Evolutionary conservation across 2,329 filamentous ascomycete species (phyloP).

Genomic region (Microdochium trichocladiopsis): DNA sequence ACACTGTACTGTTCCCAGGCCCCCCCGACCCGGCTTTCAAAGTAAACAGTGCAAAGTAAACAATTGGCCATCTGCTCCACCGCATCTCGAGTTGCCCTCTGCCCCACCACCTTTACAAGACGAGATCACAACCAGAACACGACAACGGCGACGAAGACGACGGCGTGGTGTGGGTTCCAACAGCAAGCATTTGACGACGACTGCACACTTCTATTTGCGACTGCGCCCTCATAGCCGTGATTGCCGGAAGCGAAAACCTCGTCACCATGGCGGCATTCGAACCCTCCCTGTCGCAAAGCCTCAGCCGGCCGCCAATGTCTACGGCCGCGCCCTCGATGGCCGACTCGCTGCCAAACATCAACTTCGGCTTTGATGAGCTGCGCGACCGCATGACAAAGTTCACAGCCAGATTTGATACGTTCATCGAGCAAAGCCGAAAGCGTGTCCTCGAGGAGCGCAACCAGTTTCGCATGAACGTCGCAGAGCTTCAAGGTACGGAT

Average conservation of each 20-base stretch:
- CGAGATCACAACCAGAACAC: background rate
- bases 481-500: constrained; percentile 75
- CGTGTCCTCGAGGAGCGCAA: constrained; percentile 89
- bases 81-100: background rate
- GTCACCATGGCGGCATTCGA: constrained; percentile 60
- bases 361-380: constrained; percentile 94
- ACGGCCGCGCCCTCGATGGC: constrained; percentile 60
- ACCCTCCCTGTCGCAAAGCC: constrained; percentile 59
- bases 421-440: constrained; percentile 87
- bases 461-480: constrained; percentile 83
- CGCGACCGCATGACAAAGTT: constrained; percentile 94
- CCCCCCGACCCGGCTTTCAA: background rate
- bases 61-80: background rate
- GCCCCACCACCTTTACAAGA: background rate
- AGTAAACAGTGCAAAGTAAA: background rate
- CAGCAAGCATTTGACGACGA: no score
- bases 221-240: no score
- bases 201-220: no score
- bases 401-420: constrained; percentile 82
- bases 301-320: constrained; percentile 49
- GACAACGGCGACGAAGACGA: background rate
- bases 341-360: constrained; percentile 77
- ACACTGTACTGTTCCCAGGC: background rate
- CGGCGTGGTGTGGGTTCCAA: no score
- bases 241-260: no score